Percentiles rank a stretch among this genome's conserved stretches.
Evolutionary conservation across 2,329 filamentous ascomycete species (phyloP).

Genomic region (Paramyrothecium roridum): DNA sequence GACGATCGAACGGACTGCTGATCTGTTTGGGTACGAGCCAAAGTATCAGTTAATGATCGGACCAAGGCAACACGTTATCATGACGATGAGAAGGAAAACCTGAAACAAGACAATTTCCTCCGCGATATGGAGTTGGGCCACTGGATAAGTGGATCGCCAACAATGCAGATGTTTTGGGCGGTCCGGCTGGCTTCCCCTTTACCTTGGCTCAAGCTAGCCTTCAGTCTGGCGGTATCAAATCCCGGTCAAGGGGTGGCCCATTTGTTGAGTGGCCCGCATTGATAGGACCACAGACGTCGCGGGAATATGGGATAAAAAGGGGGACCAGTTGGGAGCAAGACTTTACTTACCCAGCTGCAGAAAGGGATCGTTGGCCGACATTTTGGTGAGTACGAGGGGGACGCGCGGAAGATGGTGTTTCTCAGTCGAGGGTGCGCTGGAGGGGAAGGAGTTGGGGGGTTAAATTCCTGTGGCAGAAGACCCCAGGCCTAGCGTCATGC

Average conservation of each 20-base stretch:
- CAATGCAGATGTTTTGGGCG: neutral
- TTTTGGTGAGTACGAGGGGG: conserved; percentile 4
- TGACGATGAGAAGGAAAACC: neutral
- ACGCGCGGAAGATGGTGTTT: neutral
- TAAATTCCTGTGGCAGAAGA: conserved; percentile 25
- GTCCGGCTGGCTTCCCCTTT: neutral
- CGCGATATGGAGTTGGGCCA: neutral
- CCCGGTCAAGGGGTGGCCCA: neutral
- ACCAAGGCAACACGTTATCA: neutral
- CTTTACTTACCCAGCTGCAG: conserved; percentile 7
- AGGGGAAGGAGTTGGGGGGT: conserved; percentile 9
- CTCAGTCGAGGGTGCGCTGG: neutral
- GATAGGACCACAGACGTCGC: neutral
- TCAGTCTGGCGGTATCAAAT: neutral
- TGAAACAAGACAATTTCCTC: conserved; percentile 4
- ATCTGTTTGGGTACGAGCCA: neutral
- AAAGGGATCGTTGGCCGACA: conserved; percentile 7
- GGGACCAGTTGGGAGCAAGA: neutral
- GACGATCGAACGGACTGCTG: neutral
- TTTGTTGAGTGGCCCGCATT: neutral
- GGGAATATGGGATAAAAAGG: neutral
- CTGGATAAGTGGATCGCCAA: neutral
- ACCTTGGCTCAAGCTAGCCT: neutral
- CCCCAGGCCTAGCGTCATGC: conserved; percentile 26
- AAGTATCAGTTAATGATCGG: neutral